Percentiles rank a stretch among this genome's conserved stretches.
phyloP scores from a whole-genome alignment of 2,329 filamentous ascomycete genomes.

The Ambrosiella beaveri region DNA sequence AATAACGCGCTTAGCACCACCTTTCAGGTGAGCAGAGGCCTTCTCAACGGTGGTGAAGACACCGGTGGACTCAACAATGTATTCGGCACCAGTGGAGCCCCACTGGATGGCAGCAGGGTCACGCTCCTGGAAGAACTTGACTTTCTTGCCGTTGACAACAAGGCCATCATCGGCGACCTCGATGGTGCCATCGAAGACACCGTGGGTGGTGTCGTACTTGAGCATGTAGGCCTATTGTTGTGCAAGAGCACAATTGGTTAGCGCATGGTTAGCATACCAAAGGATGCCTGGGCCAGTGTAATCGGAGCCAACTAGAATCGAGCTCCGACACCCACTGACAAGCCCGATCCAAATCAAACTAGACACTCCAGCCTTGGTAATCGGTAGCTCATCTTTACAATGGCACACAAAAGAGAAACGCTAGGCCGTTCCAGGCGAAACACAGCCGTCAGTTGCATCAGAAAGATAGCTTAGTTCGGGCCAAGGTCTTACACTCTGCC shows the following conservation, averaged over 20 bases:
- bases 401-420: no score
- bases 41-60: slow-evolving; percentile 94
- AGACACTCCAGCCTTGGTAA: no score
- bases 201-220: slow-evolving; percentile 97
- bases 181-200: slow-evolving; percentile 85
- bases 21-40: slow-evolving; percentile 84
- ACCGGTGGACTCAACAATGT: slow-evolving; percentile 49
- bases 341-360: no score
- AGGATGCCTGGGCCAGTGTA: no score
- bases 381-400: no score
- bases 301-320: no score
- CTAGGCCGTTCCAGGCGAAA: no score
- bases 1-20: slow-evolving; percentile 95
- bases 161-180: slow-evolving; percentile 54
- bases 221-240: slow-evolving; percentile 80
- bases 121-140: slow-evolving; percentile 17
- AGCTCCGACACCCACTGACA: no score
- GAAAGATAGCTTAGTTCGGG: no score
- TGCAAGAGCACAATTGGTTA: slow-evolving; percentile 5
- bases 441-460: no score
- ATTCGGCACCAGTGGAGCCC: slow-evolving; percentile 64
- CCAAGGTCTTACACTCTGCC: no score
- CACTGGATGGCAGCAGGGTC: slow-evolving; percentile 71
- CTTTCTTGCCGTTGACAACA: slow-evolving; percentile 79
- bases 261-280: background rate